Conservation (phyloP, 176 grass and related monocot genomes). For the Juncus inflexus region DNA sequence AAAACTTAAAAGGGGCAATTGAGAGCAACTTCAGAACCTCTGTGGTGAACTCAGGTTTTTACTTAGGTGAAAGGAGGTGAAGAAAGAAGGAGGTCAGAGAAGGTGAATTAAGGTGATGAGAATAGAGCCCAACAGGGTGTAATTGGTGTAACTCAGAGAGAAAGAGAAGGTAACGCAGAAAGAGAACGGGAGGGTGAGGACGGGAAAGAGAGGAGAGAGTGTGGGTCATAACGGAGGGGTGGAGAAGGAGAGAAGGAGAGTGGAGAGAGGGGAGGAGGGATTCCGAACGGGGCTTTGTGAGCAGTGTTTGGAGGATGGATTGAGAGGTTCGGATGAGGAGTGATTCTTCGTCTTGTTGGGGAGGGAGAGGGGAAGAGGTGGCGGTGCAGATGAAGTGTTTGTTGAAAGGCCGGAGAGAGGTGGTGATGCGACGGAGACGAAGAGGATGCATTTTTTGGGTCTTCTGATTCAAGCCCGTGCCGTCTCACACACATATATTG, state of each 20-base stretch:
- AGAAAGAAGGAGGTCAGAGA: conserved; percentile 48
- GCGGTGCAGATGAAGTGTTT: conserved; percentile 31
- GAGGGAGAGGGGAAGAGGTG: not conserved
- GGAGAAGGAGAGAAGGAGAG: conserved; percentile 27
- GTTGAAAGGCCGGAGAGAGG: conserved; percentile 15
- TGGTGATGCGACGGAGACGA: conserved; percentile 16
- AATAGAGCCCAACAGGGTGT: conserved; percentile 28
- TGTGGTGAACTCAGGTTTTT: conserved; percentile 25
- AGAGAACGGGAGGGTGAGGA: not conserved
- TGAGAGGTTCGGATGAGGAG: conserved; percentile 22
- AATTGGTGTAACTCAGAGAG: conserved; percentile 44
- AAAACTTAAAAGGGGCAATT: conserved; percentile 37
- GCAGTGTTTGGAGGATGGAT: conserved; percentile 27
- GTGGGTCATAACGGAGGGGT: conserved; percentile 4
- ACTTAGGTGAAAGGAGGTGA: conserved; percentile 35
- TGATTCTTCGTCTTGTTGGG: not conserved
- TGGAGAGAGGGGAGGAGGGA: conserved; percentile 35
- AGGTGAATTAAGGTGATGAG: conserved; percentile 29
- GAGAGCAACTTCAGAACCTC: conserved; percentile 27
- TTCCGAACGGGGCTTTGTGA: conserved; percentile 29
- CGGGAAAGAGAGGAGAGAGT: conserved; percentile 11
- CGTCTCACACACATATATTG: too few species aligned
- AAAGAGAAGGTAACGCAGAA: conserved; percentile 34
- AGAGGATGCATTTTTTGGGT: conserved; percentile 3
- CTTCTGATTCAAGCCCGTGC: too few species aligned